A percentile compares a stretch with the other conserved stretches of the same genome.
Evolutionary conservation across 139 green algal species (phyloP).

Genomic region (Ettlia oleoabundans): DNA sequence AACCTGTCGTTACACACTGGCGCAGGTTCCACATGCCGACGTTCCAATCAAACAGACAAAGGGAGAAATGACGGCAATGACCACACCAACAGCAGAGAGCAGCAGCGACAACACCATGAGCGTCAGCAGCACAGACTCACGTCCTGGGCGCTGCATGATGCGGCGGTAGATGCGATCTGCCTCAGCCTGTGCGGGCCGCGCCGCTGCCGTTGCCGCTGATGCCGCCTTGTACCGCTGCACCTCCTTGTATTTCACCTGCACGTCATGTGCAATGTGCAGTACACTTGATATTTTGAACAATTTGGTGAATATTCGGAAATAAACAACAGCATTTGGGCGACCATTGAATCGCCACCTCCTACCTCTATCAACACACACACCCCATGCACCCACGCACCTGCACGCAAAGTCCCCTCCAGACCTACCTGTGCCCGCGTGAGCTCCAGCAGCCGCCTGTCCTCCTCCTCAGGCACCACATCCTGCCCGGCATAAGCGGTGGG

Average conservation of each 20-base stretch:
- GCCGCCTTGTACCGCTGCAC: slow-evolving; percentile 37
- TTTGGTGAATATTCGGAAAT: no score
- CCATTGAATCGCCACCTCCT: no score
- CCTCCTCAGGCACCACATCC: slow-evolving; percentile 79
- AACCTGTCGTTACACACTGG: no score
- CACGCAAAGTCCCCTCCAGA: slow-evolving; percentile 43
- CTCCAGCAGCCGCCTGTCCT: slow-evolving; percentile 68
- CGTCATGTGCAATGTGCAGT: not conserved
- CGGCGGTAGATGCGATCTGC: slow-evolving; percentile 53
- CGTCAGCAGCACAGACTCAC: slow-evolving; percentile 12
- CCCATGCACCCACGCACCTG: no score
- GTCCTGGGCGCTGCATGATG: slow-evolving; percentile 45
- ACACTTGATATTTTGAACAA: no score
- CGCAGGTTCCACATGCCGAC: no score
- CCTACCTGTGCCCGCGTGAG: slow-evolving; percentile 71
- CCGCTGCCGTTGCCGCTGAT: slow-evolving; percentile 21
- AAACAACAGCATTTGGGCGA: not conserved
- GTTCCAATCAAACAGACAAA: no score
- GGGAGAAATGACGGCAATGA: no score
- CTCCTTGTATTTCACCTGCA: slow-evolving; percentile 43
- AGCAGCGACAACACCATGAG: no score
- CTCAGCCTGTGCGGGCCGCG: slow-evolving; percentile 14
- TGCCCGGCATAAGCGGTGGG: slow-evolving; percentile 49
- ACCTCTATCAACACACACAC: no score
- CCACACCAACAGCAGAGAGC: no score